These are phyloP conservation scores for Aurantiochytrium sp. DNA, from an alignment of 108 stramenopile genomes.

Conservation along the genomic window DNA sequence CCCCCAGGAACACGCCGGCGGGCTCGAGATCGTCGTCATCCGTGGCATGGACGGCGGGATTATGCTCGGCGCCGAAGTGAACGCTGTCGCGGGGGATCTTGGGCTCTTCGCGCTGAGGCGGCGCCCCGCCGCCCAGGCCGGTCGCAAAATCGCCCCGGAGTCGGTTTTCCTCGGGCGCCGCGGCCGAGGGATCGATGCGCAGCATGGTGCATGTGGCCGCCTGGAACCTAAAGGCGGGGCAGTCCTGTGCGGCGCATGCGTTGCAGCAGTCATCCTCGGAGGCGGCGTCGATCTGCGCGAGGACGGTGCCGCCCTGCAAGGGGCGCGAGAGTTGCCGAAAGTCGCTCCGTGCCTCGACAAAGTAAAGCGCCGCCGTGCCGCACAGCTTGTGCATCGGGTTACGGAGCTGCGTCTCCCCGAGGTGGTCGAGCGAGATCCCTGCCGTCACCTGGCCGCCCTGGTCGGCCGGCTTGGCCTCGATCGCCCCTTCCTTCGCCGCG, in stretches of 20 bases:
- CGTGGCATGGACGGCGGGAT: no score
- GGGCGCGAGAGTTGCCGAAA: not conserved
- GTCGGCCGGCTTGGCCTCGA: no score
- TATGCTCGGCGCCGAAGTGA: no score
- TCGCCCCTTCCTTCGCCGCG: no score
- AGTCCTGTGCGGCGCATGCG: not conserved
- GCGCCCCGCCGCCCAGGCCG: no score
- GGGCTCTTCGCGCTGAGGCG: no score
- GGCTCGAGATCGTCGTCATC: no score
- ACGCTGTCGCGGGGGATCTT: no score
- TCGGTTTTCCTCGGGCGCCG: no score
- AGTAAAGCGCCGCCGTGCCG: not conserved
- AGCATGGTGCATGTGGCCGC: not conserved
- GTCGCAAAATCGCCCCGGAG: no score
- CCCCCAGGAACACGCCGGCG: no score
- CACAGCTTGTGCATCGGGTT: constrained; percentile 9
- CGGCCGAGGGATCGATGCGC: no score
- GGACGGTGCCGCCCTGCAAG: not conserved
- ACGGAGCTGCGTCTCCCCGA: not conserved
- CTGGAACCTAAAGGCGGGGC: not conserved
- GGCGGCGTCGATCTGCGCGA: not conserved
- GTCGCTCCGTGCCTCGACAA: not conserved
- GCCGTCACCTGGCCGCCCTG: not conserved
- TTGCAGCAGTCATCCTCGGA: constrained; percentile 2
- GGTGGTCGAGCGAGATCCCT: not conserved